These are phyloP conservation scores for Dryas drummondii DNA, from an alignment of 306 rosid genomes.

Conservation along the genomic window DNA sequence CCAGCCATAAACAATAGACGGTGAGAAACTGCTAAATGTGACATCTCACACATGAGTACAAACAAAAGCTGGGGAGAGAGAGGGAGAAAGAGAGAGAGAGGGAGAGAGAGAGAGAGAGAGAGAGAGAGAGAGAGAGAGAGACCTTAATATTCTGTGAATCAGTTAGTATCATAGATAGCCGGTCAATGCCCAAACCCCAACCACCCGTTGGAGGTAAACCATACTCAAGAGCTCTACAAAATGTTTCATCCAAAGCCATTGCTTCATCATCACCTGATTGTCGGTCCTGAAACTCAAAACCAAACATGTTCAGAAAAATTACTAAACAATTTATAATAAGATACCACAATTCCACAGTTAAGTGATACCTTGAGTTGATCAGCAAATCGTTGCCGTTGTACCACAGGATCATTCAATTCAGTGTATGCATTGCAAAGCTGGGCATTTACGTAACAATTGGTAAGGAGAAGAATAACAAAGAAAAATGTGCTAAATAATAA, in stretches of 20 bases:
- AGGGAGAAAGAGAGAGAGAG: not conserved
- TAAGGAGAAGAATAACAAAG: conserved; percentile 12
- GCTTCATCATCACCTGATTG: conserved; percentile 98
- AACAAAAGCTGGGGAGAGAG: not conserved
- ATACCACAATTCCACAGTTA: not conserved
- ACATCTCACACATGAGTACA: not conserved
- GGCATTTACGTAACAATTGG: conserved; percentile 20
- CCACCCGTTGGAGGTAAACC: conserved; percentile 98
- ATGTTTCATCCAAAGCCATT: conserved; percentile 86
- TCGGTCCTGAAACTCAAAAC: conserved; percentile 58
- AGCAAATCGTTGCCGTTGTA: conserved; percentile 84
- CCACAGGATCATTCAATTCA: conserved; percentile 92
- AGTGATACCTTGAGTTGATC: conserved; percentile 83
- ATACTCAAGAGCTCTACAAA: conserved; percentile 84
- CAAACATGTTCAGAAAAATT: conserved; percentile 10
- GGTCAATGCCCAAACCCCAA: conserved; percentile 96
- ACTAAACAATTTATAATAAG: not conserved
- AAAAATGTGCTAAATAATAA: not conserved
- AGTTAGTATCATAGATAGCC: conserved; percentile 73
- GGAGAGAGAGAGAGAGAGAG: not conserved
- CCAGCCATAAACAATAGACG: conserved; percentile 7
- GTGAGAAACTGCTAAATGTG: not conserved
- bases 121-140: conserved; percentile 1
- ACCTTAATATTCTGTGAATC: conserved; percentile 95
- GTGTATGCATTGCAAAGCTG: conserved; percentile 92